Base-by-base conservation (phyloP, 2,329 filamentous ascomycete species). In the Dactylellina leptospora region DNA sequence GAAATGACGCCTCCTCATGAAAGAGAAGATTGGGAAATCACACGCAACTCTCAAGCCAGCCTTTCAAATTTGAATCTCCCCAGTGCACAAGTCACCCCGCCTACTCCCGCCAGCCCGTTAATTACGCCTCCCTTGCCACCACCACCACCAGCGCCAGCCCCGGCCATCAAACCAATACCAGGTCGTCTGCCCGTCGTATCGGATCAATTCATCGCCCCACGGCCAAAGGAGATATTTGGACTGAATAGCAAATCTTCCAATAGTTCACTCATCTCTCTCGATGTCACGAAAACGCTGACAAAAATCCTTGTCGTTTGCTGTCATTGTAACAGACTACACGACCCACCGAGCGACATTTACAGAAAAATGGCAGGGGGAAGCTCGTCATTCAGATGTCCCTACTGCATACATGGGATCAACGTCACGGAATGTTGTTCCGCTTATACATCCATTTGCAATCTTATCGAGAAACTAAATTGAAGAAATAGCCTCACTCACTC, bases 1-100 rank as follows among this genome's bases (percentile, higher is more conserved):
- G 68, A 72, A 50, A 72, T 72, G 68, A 72, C 68, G 11, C 68
- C 68, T 9, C 68, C 68, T n/a, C 68, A 72, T 42, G 68, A 72
- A 47, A 45, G 68, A 22, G 68, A 72, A 44, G 68, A 72, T 27
- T 72, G 68, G 68, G 59, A 58, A 22, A 42, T 58, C 18, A 59
- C 55, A 16, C 68, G 68, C 9, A 60, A 63, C 33, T 72, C 68
- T 11, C 68, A 64, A 13, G 38, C 56, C 22, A 70, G 47, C 18
- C 47, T 68, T 20, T 53, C 62, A 11, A 60, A 30, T 16, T 11
- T 68, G 8, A 66, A 51, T 18, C 36, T 66, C 22, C 61, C 27
- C 6, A 5, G n/a, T 13, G 27, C 53, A 11, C 47, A 55, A 10
- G 42, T 25, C 2, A 27, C 28, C 18, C 30, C 61, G 18, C 36